A percentile compares a stretch with the other conserved stretches of the same genome.
These are phyloP conservation scores for Beauveria caledonica DNA, from an alignment of 2,329 filamentous ascomycete species.

Conservation along the genomic window DNA sequence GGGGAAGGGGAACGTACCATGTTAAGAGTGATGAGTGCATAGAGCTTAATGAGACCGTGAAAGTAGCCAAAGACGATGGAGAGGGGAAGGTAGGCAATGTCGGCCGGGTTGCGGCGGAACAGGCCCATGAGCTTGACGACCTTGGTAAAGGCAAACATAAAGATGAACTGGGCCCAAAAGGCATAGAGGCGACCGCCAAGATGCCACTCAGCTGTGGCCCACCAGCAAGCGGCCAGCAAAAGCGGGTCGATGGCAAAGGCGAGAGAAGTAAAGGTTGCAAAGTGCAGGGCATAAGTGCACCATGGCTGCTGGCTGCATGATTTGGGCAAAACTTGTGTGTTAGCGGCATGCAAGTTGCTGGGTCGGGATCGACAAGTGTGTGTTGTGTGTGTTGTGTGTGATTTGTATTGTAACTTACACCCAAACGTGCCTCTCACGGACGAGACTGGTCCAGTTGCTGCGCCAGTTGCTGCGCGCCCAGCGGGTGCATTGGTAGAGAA, in stretches of 20 bases:
- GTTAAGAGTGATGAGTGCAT: constrained; percentile 73
- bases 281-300: constrained; percentile 87
- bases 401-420: constrained; percentile 52
- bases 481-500: constrained; percentile 84
- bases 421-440: constrained; percentile 77
- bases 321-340: constrained; percentile 15
- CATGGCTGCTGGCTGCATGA: constrained; percentile 71
- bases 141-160: constrained; percentile 79
- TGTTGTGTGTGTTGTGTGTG: neutral
- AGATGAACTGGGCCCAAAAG: constrained; percentile 56
- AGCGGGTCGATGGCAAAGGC: constrained; percentile 71
- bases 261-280: constrained; percentile 86
- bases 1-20: constrained; percentile 51
- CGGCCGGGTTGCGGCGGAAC: constrained; percentile 74
- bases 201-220: constrained; percentile 57
- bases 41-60: constrained; percentile 86
- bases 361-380: constrained; percentile 11
- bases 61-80: constrained; percentile 89
- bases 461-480: constrained; percentile 98
- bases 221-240: constrained; percentile 60
- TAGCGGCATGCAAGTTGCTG: constrained; percentile 3
- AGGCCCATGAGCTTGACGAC: constrained; percentile 84
- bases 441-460: constrained; percentile 87
- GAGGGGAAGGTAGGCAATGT: constrained; percentile 72
- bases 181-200: constrained; percentile 41